These are phyloP conservation scores for Trichoderma sp. DNA, from an alignment of 2,329 filamentous ascomycete genomes.

Conservation along the genomic window DNA sequence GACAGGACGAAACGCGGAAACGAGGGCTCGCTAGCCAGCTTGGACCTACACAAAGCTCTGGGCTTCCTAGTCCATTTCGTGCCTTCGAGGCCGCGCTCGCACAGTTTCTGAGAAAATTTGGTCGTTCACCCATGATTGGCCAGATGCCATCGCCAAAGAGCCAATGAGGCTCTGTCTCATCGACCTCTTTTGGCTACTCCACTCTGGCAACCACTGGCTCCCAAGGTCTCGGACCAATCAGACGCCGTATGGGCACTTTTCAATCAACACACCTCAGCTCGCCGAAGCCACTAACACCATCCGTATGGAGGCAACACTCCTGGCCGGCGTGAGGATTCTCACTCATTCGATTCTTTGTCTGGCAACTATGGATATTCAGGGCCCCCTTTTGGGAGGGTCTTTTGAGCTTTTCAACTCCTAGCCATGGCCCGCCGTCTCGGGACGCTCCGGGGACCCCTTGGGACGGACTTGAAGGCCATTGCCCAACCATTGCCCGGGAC, in stretches of 20 bases:
- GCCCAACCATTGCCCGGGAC: slow-evolving; percentile 33
- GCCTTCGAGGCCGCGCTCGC: slow-evolving; percentile 3
- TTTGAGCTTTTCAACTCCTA: slow-evolving; percentile 24
- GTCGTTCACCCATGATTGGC: slow-evolving; percentile 19
- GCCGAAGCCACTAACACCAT: slow-evolving; percentile 23
- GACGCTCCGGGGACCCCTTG: slow-evolving; percentile 19
- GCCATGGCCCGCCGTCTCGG: slow-evolving; percentile 26
- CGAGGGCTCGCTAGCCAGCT: slow-evolving; percentile 9
- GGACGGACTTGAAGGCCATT: slow-evolving; percentile 22
- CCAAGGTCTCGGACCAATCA: slow-evolving; percentile 31
- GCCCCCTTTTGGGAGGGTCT: slow-evolving; percentile 25
- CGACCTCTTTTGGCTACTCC: slow-evolving; percentile 24
- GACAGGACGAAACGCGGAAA: slow-evolving; percentile 8
- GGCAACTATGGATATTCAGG: slow-evolving; percentile 13
- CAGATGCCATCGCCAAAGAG: neutral
- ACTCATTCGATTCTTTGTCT: slow-evolving; percentile 19
- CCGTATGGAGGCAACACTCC: slow-evolving; percentile 5
- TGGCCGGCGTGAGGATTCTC: slow-evolving; percentile 11
- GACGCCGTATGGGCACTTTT: slow-evolving; percentile 28
- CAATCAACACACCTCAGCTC: slow-evolving; percentile 35
- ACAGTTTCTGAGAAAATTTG: slow-evolving; percentile 12
- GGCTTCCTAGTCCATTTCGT: slow-evolving; percentile 3
- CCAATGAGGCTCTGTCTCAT: slow-evolving; percentile 24
- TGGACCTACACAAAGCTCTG: slow-evolving; percentile 14
- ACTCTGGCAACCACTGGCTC: slow-evolving; percentile 26